Conservation (phyloP, 2,329 filamentous ascomycete genomes). For the Mycogone perniciosa region DNA sequence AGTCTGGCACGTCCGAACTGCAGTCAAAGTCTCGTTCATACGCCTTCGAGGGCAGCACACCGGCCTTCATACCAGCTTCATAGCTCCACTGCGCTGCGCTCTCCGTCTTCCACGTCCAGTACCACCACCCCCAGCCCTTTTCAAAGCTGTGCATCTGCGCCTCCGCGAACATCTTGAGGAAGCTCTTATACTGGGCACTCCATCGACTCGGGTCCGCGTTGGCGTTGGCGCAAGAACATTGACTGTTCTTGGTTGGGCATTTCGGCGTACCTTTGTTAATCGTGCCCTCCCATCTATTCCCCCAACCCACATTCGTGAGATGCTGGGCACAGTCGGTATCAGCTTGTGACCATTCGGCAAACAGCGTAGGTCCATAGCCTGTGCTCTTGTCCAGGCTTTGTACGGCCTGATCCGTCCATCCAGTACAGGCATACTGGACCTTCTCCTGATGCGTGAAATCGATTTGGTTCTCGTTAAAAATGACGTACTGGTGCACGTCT, state of each 20-base stretch:
- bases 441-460: slow-evolving; percentile 75
- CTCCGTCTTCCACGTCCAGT: slow-evolving; percentile 98
- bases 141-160: slow-evolving; percentile 96
- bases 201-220: slow-evolving; percentile 68
- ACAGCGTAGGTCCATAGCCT: slow-evolving; percentile 88
- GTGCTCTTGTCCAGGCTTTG: slow-evolving; percentile 64
- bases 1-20: slow-evolving; percentile 48
- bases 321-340: slow-evolving; percentile 88
- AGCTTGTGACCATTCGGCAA: slow-evolving; percentile 95
- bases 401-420: slow-evolving; percentile 75
- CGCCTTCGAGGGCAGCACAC: slow-evolving; percentile 71
- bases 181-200: slow-evolving; percentile 70
- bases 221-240: slow-evolving; percentile 68
- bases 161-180: slow-evolving; percentile 83
- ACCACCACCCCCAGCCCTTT: slow-evolving; percentile 94
- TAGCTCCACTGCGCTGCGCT: slow-evolving; percentile 86
- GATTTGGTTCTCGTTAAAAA: slow-evolving; percentile 90
- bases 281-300: slow-evolving; percentile 88
- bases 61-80: slow-evolving; percentile 67
- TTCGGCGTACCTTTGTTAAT: slow-evolving; percentile 65
- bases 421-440: slow-evolving; percentile 77
- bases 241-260: slow-evolving; percentile 61
- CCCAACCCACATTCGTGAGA: slow-evolving; percentile 84
- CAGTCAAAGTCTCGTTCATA: slow-evolving; percentile 68
- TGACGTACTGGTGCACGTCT: slow-evolving; percentile 98